Evolutionary conservation across 2,329 filamentous ascomycete species (phyloP), one percentile per base, ranked within the genome.

Genomic region (Thermothelomyces thermophilus): DNA sequence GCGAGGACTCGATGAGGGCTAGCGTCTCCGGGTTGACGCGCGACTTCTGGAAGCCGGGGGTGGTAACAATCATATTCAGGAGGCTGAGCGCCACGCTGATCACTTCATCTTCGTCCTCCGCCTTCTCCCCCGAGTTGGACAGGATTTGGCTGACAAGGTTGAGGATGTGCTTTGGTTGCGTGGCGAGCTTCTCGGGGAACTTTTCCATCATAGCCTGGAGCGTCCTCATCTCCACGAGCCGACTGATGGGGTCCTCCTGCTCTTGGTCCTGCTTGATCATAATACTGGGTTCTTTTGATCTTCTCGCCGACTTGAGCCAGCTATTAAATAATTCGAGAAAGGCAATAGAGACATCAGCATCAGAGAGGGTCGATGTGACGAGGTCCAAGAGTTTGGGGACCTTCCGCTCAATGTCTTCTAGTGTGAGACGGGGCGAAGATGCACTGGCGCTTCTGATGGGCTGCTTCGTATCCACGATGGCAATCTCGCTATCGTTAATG

Each of bases 191-290:
- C 19, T 83, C 77, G 1, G 82, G 76, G 40, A 83, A 75, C 40
- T 70, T 74, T 20, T 79, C 76, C 64, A 87, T 79, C 66, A 89
- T 74, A 30, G 74, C 76, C 59, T 86, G 82, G 7, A 87, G 70
- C 0, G 87, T 66, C 42, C 80, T 80, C 5, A 82, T 72, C 54
- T 85, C 74, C 5, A 76, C 64, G 1, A 89, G 66, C 3, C 73
- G 70, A 4, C 61, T 62, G 3, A 80, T 51, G 0, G 76, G 68
- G 40, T 78, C 72, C 1, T 17, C 58, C 9, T 59, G 56, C 5
- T 56, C 53, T n/a, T n/a, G n/a, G 6, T 60, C 54, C 30, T 58
- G 37, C 16, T 57, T 60, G 26, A 64, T 39, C 1, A 60, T 7
- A 2, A 69, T 51, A 3, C 62, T 51, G 5, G 62, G 54, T n/a